These are phyloP conservation scores for Boletellus dicymbophilus DNA, from an alignment of 1,284 basidiomycete genomes.

Conservation along the genomic window DNA sequence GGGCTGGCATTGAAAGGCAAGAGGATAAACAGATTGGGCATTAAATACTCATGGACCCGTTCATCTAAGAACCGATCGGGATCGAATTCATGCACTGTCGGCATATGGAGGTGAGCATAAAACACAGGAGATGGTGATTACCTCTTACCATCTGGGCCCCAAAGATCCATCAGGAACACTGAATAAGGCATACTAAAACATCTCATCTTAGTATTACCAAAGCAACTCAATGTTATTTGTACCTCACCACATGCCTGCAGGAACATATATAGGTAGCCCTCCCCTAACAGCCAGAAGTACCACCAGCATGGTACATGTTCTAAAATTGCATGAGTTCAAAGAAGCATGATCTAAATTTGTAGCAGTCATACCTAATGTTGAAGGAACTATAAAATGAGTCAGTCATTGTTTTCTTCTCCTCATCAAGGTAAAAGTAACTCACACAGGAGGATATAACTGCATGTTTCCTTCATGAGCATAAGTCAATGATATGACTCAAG, in stretches of 20 bases:
- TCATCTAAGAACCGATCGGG: slow-evolving; percentile 42
- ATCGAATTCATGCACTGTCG: slow-evolving; percentile 37
- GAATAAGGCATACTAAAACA: slow-evolving; percentile 31
- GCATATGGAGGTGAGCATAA: background rate
- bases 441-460: slow-evolving; percentile 65
- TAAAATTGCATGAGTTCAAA: slow-evolving; percentile 21
- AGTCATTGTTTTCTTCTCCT: slow-evolving; percentile 4
- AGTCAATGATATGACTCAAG: background rate
- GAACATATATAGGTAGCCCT: slow-evolving; percentile 29
- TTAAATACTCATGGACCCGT: slow-evolving; percentile 31
- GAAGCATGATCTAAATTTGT: background rate
- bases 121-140: background rate
- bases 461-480: slow-evolving; percentile 48
- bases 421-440: slow-evolving; percentile 19
- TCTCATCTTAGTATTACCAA: slow-evolving; percentile 25
- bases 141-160: slow-evolving; percentile 38
- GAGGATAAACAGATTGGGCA: slow-evolving; percentile 40
- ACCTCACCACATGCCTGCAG: slow-evolving; percentile 43
- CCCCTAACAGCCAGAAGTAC: slow-evolving; percentile 42
- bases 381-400: slow-evolving; percentile 32
- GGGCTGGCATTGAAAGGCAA: slow-evolving; percentile 45
- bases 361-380: slow-evolving; percentile 27
- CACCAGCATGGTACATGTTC: slow-evolving; percentile 45
- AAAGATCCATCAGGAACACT: slow-evolving; percentile 36
- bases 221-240: background rate